phyloP scores from a whole-genome alignment of 2,329 filamentous ascomycete species.

The Microdochium bolleyi region DNA sequence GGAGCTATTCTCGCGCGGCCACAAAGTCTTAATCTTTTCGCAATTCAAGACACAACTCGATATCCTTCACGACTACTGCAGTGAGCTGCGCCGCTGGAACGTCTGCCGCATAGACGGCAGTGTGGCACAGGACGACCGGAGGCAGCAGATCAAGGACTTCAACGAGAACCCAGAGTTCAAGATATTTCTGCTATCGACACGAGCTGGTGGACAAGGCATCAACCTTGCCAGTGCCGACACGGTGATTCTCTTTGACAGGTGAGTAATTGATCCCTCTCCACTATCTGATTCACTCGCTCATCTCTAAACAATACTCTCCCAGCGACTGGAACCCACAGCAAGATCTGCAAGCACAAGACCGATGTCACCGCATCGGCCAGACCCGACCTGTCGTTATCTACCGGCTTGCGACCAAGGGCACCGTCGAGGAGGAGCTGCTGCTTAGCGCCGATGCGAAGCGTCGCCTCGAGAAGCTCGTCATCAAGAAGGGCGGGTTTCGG shows the following conservation, averaged over 20 bases:
- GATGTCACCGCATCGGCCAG: conserved; percentile 90
- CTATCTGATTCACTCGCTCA: too few relatives aligned
- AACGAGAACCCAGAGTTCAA: conserved; percentile 58
- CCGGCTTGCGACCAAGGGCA: conserved; percentile 85
- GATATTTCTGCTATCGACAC: conserved; percentile 81
- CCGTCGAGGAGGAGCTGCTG: conserved; percentile 82
- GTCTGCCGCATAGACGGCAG: conserved; percentile 87
- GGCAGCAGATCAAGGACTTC: conserved; percentile 65
- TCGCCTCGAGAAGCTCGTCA: conserved; percentile 86
- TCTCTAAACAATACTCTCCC: conserved; percentile 4
- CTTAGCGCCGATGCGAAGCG: conserved; percentile 88
- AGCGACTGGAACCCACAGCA: conserved; percentile 92
- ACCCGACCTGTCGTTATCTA: conserved; percentile 88
- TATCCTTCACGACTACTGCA: conserved; percentile 80
- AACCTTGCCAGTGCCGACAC: conserved; percentile 89
- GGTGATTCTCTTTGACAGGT: conserved; percentile 79
- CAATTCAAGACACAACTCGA: conserved; percentile 95
- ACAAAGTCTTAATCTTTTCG: conserved; percentile 93
- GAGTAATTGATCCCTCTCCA: conserved; percentile 1
- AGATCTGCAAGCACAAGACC: conserved; percentile 92
- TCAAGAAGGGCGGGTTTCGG: conserved; percentile 82
- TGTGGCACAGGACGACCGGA: conserved; percentile 66
- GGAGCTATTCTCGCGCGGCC: conserved; percentile 60
- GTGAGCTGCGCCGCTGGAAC: conserved; percentile 68
- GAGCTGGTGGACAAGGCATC: conserved; percentile 91